These are phyloP conservation scores for Fusarium coffeatum DNA, from an alignment of 2,329 filamentous ascomycete genomes.

Conservation along the genomic window DNA sequence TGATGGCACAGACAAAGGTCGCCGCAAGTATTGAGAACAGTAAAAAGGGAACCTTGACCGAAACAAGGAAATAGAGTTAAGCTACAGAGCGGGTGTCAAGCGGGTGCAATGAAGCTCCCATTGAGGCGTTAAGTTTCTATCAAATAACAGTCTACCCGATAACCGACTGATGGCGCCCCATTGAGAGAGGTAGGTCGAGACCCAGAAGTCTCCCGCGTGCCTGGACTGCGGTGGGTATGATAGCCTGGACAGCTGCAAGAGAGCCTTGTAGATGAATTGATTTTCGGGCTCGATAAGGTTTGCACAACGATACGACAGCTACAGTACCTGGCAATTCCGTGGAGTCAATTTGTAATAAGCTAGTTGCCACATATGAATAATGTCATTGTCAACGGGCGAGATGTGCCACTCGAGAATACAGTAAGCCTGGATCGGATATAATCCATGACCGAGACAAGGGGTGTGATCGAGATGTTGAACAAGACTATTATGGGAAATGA, in stretches of 20 bases:
- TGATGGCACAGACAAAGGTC: not conserved
- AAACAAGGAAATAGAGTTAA: not conserved
- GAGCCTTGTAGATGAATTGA: slow-evolving; percentile 10
- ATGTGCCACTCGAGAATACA: not conserved
- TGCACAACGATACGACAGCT: not conserved
- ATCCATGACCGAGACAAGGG: not conserved
- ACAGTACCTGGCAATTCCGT: not conserved
- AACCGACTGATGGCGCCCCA: not conserved
- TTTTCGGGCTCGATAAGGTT: slow-evolving; percentile 5
- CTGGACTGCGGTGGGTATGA: slow-evolving; percentile 1
- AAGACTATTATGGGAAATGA: slow-evolving; percentile 15
- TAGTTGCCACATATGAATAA: slow-evolving; percentile 29
- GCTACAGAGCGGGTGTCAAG: slow-evolving; percentile 1
- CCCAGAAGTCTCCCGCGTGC: not conserved
- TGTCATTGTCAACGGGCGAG: slow-evolving; percentile 3
- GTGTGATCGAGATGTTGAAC: not conserved
- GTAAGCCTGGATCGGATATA: not conserved
- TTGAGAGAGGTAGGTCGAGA: not conserved
- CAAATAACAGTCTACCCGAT: not conserved
- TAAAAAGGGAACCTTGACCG: not conserved
- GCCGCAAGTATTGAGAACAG: not conserved
- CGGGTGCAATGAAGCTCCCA: slow-evolving; percentile 2
- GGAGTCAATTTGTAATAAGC: slow-evolving; percentile 26
- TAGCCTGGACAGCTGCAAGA: not conserved
- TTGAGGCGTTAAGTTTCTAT: slow-evolving; percentile 5